A percentile compares a stretch with the other conserved stretches of the same genome.
Evolutionary conservation across 2,329 filamentous ascomycete species (phyloP).

Genomic region (Penicillium sp.): DNA sequence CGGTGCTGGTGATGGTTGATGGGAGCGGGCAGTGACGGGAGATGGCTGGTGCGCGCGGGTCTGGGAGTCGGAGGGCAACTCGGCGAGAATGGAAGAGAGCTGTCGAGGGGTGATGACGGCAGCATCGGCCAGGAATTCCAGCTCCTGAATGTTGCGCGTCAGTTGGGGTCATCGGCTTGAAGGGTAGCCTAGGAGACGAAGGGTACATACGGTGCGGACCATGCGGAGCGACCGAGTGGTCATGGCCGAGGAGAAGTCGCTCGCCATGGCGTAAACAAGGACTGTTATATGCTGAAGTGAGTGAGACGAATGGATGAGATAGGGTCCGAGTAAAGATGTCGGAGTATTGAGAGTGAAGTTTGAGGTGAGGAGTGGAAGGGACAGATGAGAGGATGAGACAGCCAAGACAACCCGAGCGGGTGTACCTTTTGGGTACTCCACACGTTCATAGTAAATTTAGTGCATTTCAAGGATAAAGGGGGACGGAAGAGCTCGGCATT

Average conservation of each 20-base stretch:
- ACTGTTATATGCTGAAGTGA: neutral
- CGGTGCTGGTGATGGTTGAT: slow-evolving; percentile 24
- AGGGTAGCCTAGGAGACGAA: slow-evolving; percentile 3
- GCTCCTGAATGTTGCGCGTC: slow-evolving; percentile 64
- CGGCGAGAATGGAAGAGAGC: slow-evolving; percentile 73
- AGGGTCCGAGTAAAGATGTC: slow-evolving; percentile 10
- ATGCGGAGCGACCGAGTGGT: slow-evolving; percentile 83
- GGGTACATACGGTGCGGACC: slow-evolving; percentile 75
- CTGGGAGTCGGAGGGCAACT: slow-evolving; percentile 65
- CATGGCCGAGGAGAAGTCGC: slow-evolving; percentile 56
- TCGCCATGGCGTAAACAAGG: slow-evolving; percentile 38
- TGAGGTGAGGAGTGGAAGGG: neutral
- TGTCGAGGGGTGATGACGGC: slow-evolving; percentile 75
- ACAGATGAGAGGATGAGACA: slow-evolving; percentile 4
- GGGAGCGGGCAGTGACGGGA: slow-evolving; percentile 8
- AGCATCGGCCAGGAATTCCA: slow-evolving; percentile 84
- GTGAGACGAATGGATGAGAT: neutral
- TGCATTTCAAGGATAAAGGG: neutral
- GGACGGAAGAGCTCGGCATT: neutral
- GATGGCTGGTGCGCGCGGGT: slow-evolving; percentile 11
- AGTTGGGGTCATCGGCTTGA: slow-evolving; percentile 6
- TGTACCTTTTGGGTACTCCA: too few species aligned
- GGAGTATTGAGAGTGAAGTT: neutral
- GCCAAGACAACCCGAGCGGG: neutral
- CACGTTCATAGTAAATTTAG: neutral